Conservation (phyloP, 345 rosid genomes). For the Populus davidiana region DNA sequence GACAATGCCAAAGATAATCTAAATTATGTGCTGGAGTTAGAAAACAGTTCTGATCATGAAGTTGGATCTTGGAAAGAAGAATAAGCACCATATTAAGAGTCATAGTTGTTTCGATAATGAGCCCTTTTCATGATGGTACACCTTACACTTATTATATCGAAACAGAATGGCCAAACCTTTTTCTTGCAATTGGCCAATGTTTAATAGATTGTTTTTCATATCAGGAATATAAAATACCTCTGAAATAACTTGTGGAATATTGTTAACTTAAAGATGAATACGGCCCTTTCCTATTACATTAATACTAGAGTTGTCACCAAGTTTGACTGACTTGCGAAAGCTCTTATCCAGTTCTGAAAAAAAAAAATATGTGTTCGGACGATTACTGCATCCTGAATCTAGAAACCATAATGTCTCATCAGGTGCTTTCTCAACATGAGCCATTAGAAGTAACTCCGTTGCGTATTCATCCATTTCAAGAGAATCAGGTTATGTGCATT, state of each 20-base stretch:
- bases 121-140: not conserved
- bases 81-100: not conserved
- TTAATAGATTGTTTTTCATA: not conserved
- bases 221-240: not conserved
- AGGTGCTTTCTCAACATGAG: not conserved
- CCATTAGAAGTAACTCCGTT: not conserved
- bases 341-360: conserved; percentile 3
- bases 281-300: not conserved
- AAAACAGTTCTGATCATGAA: too few relatives aligned
- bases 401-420: not conserved
- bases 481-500: not conserved
- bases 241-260: not conserved
- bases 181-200: not conserved
- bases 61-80: not conserved
- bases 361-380: not conserved
- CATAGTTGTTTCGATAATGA: not conserved
- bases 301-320: not conserved
- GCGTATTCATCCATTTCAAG: not conserved
- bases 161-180: not conserved
- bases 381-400: conserved; percentile 13
- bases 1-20: not conserved
- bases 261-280: not conserved
- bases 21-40: too few relatives aligned
- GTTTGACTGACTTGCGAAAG: not conserved
- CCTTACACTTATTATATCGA: not conserved